These are phyloP conservation scores for Mycena venus DNA, from an alignment of 768 basidiomycete genomes.

Conservation along the genomic window DNA sequence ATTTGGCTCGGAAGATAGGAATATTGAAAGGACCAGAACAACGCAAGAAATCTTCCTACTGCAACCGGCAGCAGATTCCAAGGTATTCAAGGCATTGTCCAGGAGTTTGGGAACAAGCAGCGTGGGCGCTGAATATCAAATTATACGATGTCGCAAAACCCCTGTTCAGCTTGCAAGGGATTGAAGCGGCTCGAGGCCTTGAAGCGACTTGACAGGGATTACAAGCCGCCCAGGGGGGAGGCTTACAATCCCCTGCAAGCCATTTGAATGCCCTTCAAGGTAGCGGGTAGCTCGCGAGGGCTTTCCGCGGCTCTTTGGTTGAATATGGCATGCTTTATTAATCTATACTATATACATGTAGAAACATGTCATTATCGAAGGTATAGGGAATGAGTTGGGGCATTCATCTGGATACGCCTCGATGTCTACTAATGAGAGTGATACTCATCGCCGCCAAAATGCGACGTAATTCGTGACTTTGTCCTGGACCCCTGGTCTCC, in stretches of 20 bases:
- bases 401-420: too few relatives aligned
- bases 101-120: too few relatives aligned
- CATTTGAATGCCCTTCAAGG: not conserved
- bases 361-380: not conserved
- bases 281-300: not conserved
- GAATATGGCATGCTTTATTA: not conserved
- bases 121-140: too few relatives aligned
- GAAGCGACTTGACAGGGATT: not conserved
- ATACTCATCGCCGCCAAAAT: too few relatives aligned
- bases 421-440: not conserved
- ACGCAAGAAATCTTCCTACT: too few relatives aligned
- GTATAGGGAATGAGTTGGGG: too few relatives aligned
- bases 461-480: not conserved
- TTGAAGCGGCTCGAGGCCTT: not conserved
- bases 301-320: not conserved
- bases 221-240: not conserved
- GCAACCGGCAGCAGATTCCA: too few relatives aligned
- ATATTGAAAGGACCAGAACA: too few relatives aligned
- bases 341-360: not conserved
- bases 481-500: not conserved
- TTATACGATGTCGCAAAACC: constrained; percentile 40
- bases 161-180: not conserved
- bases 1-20: too few relatives aligned
- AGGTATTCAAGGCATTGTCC: too few relatives aligned
- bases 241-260: not conserved